These are phyloP conservation scores for Furculomyces boomerangus DNA, from an alignment of 371 early-diverging fungal genomes.

Conservation along the genomic window DNA sequence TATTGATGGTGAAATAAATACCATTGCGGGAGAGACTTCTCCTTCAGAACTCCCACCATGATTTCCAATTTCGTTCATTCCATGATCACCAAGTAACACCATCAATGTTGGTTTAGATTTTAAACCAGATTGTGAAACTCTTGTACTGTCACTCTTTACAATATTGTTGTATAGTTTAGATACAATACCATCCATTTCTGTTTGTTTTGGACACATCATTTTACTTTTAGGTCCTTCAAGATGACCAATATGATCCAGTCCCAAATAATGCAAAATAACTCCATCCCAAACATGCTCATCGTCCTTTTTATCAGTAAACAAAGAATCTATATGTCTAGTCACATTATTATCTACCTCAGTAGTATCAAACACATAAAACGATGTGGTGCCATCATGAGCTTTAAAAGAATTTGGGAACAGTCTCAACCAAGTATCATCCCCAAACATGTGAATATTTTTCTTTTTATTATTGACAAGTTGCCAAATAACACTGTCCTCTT, in stretches of 20 bases:
- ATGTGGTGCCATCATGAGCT: constrained; percentile 53
- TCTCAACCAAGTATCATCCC: constrained; percentile 92
- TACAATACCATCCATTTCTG: constrained; percentile 57
- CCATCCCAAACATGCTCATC: constrained; percentile 54
- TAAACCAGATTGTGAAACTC: constrained; percentile 13
- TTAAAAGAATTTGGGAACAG: constrained; percentile 51
- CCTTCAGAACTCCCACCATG: constrained; percentile 54
- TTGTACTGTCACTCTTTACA: constrained; percentile 22
- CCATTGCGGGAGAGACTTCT: constrained; percentile 30
- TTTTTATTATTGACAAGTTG: constrained; percentile 34
- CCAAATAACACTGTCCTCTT: constrained; percentile 56
- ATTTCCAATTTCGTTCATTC: constrained; percentile 86
- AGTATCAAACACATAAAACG: constrained; percentile 65
- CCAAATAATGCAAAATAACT: constrained; percentile 77
- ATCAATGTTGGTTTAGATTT: constrained; percentile 54
- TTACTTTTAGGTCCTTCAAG: constrained; percentile 63
- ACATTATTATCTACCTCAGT: constrained; percentile 62
- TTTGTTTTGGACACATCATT: constrained; percentile 57
- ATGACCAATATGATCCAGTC: constrained; percentile 92
- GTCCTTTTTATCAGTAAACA: constrained; percentile 5
- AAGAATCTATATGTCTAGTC: constrained; percentile 50
- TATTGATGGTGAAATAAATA: constrained; percentile 1
- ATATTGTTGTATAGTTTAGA: constrained; percentile 30
- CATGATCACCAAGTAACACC: constrained; percentile 96
- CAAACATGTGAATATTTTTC: constrained; percentile 58